These are phyloP conservation scores for Chalara sp. DNA, from an alignment of 2,329 filamentous ascomycete species.

Conservation along the genomic window DNA sequence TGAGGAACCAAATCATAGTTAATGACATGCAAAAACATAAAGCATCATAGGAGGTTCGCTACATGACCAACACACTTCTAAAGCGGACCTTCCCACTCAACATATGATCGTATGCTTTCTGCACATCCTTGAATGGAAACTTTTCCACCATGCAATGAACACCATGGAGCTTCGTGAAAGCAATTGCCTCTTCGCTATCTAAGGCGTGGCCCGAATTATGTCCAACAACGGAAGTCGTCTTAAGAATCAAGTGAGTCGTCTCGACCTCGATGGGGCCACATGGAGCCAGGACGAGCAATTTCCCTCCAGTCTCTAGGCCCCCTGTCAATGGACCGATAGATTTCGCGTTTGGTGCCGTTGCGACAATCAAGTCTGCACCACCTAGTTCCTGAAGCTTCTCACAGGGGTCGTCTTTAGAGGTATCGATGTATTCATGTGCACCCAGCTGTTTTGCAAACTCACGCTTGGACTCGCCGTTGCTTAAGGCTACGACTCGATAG, in stretches of 20 bases:
- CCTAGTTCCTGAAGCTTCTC: conserved; percentile 48
- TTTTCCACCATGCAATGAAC: conserved; percentile 61
- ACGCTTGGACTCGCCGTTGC: conserved; percentile 58
- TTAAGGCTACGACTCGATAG: conserved; percentile 64
- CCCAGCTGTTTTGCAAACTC: conserved; percentile 58
- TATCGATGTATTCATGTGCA: conserved; percentile 54
- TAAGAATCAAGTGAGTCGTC: conserved; percentile 33
- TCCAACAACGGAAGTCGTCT: conserved; percentile 55
- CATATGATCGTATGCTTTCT: conserved; percentile 26
- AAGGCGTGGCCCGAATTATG: conserved; percentile 57
- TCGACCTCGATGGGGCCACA: conserved; percentile 40
- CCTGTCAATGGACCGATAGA: conserved; percentile 45
- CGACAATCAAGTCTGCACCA: conserved; percentile 54
- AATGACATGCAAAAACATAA: no score
- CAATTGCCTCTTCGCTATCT: conserved; percentile 59
- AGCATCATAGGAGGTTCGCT: no score
- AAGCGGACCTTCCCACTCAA: conserved; percentile 21
- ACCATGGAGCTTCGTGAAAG: conserved; percentile 53
- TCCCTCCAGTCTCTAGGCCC: conserved; percentile 48
- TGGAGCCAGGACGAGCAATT: conserved; percentile 52
- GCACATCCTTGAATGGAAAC: conserved; percentile 47
- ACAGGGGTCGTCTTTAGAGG: conserved; percentile 41
- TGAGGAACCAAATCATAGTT: no score
- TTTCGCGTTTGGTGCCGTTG: conserved; percentile 55
- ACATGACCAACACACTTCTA: conserved; percentile 21